Conservation (phyloP, 192 early-diverging fungal genomes). For the Piromyces finnis region DNA sequence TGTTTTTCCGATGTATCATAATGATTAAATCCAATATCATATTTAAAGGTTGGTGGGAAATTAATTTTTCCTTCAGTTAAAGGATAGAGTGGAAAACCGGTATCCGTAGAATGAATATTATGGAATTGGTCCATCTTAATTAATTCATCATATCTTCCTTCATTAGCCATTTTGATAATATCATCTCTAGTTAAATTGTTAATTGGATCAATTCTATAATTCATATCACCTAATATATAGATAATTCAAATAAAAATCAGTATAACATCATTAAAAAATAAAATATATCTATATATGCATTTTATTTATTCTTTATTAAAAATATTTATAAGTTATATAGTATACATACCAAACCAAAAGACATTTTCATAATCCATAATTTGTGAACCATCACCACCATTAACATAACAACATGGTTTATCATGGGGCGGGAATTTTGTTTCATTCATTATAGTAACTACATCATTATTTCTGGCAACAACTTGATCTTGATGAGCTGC, state of each 20-base stretch:
- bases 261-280: no score
- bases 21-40: conserved; percentile 43
- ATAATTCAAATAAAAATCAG: no score
- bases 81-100: conserved; percentile 51
- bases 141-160: conserved; percentile 19
- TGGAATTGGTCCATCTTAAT: conserved; percentile 26
- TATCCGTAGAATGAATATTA: conserved; percentile 18
- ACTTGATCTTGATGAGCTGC: conserved; percentile 67
- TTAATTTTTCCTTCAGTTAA: conserved; percentile 58
- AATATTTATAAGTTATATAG: no score
- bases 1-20: conserved; percentile 92
- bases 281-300: no score
- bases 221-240: no score
- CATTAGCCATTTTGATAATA: conserved; percentile 32
- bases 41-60: conserved; percentile 97
- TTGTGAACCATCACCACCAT: conserved; percentile 76
- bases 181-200: conserved; percentile 47
- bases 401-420: conserved; percentile 25
- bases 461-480: conserved; percentile 53
- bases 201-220: conserved; percentile 70
- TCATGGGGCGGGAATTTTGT: conserved; percentile 18
- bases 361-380: conserved; percentile 40
- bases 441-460: conserved; percentile 44
- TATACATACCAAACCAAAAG: no score
- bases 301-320: no score